A percentile compares a stretch with the other conserved stretches of the same genome.
These are phyloP conservation scores for Thielaviopsis punctulata DNA, from an alignment of 2,329 filamentous ascomycete species.

Conservation along the genomic window DNA sequence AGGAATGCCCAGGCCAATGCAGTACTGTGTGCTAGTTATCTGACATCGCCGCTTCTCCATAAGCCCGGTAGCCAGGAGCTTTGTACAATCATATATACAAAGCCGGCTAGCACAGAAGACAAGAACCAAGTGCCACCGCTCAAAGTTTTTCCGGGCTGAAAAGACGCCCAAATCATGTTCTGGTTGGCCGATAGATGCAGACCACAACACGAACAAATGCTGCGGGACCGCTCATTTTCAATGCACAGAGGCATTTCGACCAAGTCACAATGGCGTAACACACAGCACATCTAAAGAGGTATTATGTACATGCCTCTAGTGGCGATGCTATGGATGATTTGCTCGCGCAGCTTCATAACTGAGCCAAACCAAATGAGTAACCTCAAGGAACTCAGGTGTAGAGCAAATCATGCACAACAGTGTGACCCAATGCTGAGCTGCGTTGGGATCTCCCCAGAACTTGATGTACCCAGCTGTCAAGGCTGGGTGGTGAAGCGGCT, in stretches of 20 bases:
- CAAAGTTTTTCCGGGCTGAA: conserved; percentile 35
- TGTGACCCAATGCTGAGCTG: conserved; percentile 29
- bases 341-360: conserved; percentile 25
- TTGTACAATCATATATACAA: conserved; percentile 37
- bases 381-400: conserved; percentile 31
- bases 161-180: conserved; percentile 28
- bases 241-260: conserved; percentile 23
- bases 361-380: conserved; percentile 31
- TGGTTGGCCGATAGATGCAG: conserved; percentile 31
- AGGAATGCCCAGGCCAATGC: conserved; percentile 1
- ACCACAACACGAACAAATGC: conserved; percentile 32
- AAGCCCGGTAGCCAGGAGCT: conserved; percentile 25
- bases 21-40: background rate
- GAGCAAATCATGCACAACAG: conserved; percentile 31
- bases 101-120: conserved; percentile 39
- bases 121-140: conserved; percentile 38
- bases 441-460: conserved; percentile 30
- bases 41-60: conserved; percentile 15
- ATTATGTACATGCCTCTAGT: conserved; percentile 33
- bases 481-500: conserved; percentile 38
- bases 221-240: conserved; percentile 35
- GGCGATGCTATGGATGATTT: conserved; percentile 36
- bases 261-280: conserved; percentile 37
- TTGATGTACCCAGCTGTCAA: conserved; percentile 30
- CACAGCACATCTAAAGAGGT: conserved; percentile 37